Evolutionary conservation across 139 green algal genomes (phyloP).

Genomic region (Zygnema circumcarinatum): DNA sequence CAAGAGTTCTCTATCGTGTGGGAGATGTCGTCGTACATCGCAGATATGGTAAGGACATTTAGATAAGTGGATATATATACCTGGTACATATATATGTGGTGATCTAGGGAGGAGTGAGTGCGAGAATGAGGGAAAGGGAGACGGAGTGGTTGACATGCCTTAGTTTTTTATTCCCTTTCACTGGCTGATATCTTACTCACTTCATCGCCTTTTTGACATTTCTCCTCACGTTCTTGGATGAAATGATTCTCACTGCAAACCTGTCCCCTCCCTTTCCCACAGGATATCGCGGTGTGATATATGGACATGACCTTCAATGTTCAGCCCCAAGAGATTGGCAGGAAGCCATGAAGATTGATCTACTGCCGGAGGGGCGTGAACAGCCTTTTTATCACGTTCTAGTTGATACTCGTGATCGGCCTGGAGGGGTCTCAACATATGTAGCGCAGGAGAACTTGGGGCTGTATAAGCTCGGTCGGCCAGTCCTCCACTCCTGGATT

Average conservation of each 20-base stretch:
- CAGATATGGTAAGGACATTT: slow-evolving; percentile 51
- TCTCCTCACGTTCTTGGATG: no score
- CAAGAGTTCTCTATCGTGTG: slow-evolving; percentile 39
- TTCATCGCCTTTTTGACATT: no score
- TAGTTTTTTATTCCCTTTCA: no score
- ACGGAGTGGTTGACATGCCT: no score
- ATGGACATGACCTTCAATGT: slow-evolving; percentile 55
- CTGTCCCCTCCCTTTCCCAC: no score
- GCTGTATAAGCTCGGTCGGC: slow-evolving; percentile 13
- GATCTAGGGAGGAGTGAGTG: no score
- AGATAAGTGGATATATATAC: slow-evolving; percentile 14
- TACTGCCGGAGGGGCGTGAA: slow-evolving; percentile 36
- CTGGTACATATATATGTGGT: no score
- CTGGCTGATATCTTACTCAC: no score
- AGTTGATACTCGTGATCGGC: slow-evolving; percentile 34
- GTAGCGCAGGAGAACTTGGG: slow-evolving; percentile 57
- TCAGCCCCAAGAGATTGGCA: slow-evolving; percentile 52
- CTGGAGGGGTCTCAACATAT: slow-evolving; percentile 46
- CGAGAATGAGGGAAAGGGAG: no score
- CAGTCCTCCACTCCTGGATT: slow-evolving; percentile 57
- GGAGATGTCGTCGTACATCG: slow-evolving; percentile 57
- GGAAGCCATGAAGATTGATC: slow-evolving; percentile 57
- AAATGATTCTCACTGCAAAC: no score
- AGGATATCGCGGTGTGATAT: slow-evolving; percentile 56
- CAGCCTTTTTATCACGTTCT: slow-evolving; percentile 59